Conservation (phyloP, 2,329 filamentous ascomycete species). For the Hymenoscyphus fraxineus region DNA sequence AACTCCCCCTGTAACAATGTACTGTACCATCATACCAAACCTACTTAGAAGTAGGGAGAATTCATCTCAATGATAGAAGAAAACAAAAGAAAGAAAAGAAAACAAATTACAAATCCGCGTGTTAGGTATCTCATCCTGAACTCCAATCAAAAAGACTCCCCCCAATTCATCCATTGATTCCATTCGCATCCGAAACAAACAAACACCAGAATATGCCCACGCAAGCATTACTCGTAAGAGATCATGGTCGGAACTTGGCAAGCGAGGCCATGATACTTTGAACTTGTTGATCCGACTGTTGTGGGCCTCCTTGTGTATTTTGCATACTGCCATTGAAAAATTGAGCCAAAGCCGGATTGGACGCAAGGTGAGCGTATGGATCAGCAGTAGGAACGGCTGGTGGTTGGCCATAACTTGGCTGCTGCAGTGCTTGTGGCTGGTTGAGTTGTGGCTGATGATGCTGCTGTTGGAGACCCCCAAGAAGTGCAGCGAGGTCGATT, state of each 20-base stretch:
- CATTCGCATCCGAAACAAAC: neutral
- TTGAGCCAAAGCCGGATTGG: slow-evolving; percentile 28
- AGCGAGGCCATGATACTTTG: slow-evolving; percentile 74
- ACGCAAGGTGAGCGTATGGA: slow-evolving; percentile 28
- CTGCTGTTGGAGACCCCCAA: slow-evolving; percentile 29
- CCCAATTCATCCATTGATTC: neutral
- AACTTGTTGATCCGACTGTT: slow-evolving; percentile 50
- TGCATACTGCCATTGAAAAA: slow-evolving; percentile 27
- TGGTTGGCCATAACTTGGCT: slow-evolving; percentile 36
- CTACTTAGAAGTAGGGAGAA: neutral
- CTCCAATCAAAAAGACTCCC: neutral
- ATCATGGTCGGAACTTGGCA: slow-evolving; percentile 57
- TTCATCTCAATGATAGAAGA: neutral
- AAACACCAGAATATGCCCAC: neutral
- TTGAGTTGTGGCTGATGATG: slow-evolving; percentile 16
- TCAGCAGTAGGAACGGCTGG: slow-evolving; percentile 21
- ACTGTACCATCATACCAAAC: neutral
- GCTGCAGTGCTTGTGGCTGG: slow-evolving; percentile 31
- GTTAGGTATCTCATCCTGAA: slow-evolving; percentile 1
- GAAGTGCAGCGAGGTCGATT: slow-evolving; percentile 33
- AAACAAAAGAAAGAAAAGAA: neutral
- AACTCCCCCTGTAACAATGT: neutral
- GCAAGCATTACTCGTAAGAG: neutral
- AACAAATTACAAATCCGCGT: slow-evolving; percentile 1
- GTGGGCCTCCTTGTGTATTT: slow-evolving; percentile 30